Base-by-base conservation (phyloP, 2,329 filamentous ascomycete genomes). In the Microcyclospora tardicrescens region DNA sequence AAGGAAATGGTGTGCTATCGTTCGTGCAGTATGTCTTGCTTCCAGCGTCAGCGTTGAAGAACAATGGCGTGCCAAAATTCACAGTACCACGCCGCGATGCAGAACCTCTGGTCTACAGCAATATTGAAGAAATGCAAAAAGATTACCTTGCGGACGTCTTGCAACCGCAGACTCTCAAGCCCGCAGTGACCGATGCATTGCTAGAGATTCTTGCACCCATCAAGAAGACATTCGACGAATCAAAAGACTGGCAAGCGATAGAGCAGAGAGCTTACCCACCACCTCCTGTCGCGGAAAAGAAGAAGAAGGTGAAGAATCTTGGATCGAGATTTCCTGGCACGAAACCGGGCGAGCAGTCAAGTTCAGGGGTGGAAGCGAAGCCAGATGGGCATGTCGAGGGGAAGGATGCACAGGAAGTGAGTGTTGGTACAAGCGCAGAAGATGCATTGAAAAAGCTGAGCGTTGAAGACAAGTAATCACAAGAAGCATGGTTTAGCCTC, bases 21-120 rank as follows among this genome's bases (percentile, higher is more conserved):
- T 87, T 96, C 45, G 79, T 91, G 14, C 84, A 96, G 61, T 84
- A 77, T 56, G 84, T 95, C 24, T 69, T 96, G 27, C 72, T 98
- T 9, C 85, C 86, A 0, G 82, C 80, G 2, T 69, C 77, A 9
- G 71, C 72, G n/a, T 66, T 93, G 34, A 72, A 64, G 44, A 59
- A 62, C 35, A 58, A 62, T 27, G 68, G 68, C 34, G 61, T 61
- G 39, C 64, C 61, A 11, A 71, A 74, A 37, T 93, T 95, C 59
- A 64, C 68, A 5, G 81, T 93, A 6, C 59, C 69, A 55, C 67
- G 76, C 48, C 60, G 68, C 28, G 82, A 83, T 42, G 72, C 65
- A 27, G 84, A 91, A 55, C 77, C 84, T 1, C 65, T 94, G 28
- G 70, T 86, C 43, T 96, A 95, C 71, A 75, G 69, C n/a, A 65